Base-by-base conservation (phyloP, 371 early-diverging fungal genomes). In the Mortierella sp. region DNA sequence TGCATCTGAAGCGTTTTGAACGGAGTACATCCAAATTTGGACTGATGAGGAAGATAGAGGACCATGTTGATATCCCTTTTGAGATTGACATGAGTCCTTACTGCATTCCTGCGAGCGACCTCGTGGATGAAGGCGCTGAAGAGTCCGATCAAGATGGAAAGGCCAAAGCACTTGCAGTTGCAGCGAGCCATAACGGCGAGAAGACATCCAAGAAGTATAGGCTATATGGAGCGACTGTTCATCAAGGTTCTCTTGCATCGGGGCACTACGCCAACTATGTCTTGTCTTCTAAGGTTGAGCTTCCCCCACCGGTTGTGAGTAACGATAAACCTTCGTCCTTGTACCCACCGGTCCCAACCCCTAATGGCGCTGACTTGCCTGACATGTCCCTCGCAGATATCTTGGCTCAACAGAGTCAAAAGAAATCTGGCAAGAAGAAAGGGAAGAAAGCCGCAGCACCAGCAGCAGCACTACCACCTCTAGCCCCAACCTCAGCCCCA, bases 241-340 rank as follows among this genome's bases (percentile, higher is more conserved):
- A 96, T 78, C 75, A 85, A 35, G 97, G 97, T 4, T 90, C 91
- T 24, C 64, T 93, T 26, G 88, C 88, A 16, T 87, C 89, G 32
- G 97, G 97, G 1, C 97, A 96, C 79, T 96, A 96, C 70, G 87
- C 84, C 55, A 89, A 90, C 9, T 90, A 87, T 83, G 87, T 90
- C 9, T 63, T 85, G n/a, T 79, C 83, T 2, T 80, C 80, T 68
- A 80, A 75, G 52, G 75, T 80, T 16, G 69, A 75, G 30, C 9
- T 71, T 28, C 64, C 63, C 32, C 66, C 54, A 26, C 62, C 52
- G 22, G 47, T 22, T 18, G 43, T 37, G 8, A 51, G 22, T 9
- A 57, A 64, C 22, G 68, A 58, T 18, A 77, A 71, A 37, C 47
- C 62, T 35, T 45, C 66, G 18, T 43, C 58, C 6, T 9, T 26